Conservation (phyloP, 2,329 filamentous ascomycete genomes). For the Ascosphaera pollenicola region DNA sequence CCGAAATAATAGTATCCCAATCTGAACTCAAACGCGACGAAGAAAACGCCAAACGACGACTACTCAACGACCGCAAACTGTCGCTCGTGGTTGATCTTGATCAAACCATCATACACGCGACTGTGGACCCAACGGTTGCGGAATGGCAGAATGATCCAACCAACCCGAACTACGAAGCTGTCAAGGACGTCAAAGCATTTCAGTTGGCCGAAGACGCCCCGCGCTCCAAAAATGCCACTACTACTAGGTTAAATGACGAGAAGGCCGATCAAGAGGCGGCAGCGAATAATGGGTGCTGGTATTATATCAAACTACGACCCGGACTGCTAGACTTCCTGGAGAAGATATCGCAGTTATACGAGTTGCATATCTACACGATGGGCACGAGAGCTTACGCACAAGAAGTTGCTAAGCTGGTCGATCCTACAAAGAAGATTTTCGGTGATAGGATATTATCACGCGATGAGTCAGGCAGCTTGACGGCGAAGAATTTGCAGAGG, state of each 20-base stretch:
- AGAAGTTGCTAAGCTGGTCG: slow-evolving; percentile 78
- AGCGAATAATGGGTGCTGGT: slow-evolving; percentile 54
- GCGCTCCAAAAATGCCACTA: slow-evolving; percentile 12
- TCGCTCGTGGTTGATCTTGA: slow-evolving; percentile 92
- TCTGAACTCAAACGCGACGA: slow-evolving; percentile 63
- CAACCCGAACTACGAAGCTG: slow-evolving; percentile 77
- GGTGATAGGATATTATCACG: slow-evolving; percentile 88
- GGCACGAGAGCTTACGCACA: slow-evolving; percentile 90
- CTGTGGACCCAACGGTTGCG: slow-evolving; percentile 84
- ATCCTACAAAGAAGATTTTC: slow-evolving; percentile 74
- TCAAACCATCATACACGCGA: slow-evolving; percentile 96
- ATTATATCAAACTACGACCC: slow-evolving; percentile 95
- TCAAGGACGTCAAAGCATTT: slow-evolving; percentile 74
- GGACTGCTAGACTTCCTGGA: slow-evolving; percentile 63
- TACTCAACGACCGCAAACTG: slow-evolving; percentile 62
- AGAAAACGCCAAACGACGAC: slow-evolving; percentile 61
- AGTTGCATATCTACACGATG: slow-evolving; percentile 98
- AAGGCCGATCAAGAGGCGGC: not conserved
- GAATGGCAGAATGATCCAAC: slow-evolving; percentile 81
- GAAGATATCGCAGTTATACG: slow-evolving; percentile 58
- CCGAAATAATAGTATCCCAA: slow-evolving; percentile 62
- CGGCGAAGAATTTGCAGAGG: slow-evolving; percentile 69
- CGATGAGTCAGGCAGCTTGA: slow-evolving; percentile 88
- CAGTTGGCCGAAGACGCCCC: slow-evolving; percentile 73
- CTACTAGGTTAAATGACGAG: not conserved